Percentiles rank a stretch among this genome's conserved stretches.
Conservation (phyloP, 805 yeast species). For the Candida lessepsii region DNA sequence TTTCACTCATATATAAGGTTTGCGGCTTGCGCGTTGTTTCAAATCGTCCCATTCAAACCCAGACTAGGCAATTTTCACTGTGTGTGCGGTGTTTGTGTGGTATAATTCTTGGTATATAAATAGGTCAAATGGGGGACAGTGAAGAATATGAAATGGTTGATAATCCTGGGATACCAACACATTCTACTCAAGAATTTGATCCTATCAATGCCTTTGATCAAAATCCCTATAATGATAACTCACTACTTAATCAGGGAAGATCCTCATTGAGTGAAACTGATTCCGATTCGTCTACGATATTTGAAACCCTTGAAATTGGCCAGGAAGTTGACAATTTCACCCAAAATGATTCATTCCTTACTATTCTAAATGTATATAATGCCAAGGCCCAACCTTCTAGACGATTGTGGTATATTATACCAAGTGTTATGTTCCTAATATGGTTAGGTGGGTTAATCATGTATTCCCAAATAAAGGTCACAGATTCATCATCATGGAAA, state of each 20-base stretch:
- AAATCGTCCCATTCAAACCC: constrained; percentile 4
- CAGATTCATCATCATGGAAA: constrained; percentile 3
- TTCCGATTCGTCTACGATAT: constrained; percentile 5
- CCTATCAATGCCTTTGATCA: not conserved
- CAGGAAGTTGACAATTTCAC: constrained; percentile 18
- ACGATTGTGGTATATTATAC: not conserved
- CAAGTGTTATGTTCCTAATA: not conserved
- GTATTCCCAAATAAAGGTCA: constrained; percentile 13
- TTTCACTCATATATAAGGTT: constrained; percentile 4
- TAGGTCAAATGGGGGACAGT: not conserved
- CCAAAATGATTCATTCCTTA: constrained; percentile 23
- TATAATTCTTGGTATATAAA: not conserved
- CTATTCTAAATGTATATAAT: constrained; percentile 18
- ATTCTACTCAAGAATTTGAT: not conserved
- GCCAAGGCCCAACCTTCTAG: constrained; percentile 12
- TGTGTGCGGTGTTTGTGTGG: not conserved
- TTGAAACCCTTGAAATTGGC: constrained; percentile 4
- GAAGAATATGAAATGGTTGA: constrained; percentile 17
- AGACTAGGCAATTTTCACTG: constrained; percentile 1
- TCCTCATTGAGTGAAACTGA: no score
- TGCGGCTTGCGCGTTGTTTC: constrained; percentile 8
- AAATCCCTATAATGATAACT: not conserved
- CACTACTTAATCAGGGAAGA: no score
- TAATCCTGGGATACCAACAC: constrained; percentile 5
- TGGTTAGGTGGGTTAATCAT: constrained; percentile 12